Evolutionary conservation across 768 basidiomycete genomes (phyloP).

Genomic region (Xanthoconium stramineum): DNA sequence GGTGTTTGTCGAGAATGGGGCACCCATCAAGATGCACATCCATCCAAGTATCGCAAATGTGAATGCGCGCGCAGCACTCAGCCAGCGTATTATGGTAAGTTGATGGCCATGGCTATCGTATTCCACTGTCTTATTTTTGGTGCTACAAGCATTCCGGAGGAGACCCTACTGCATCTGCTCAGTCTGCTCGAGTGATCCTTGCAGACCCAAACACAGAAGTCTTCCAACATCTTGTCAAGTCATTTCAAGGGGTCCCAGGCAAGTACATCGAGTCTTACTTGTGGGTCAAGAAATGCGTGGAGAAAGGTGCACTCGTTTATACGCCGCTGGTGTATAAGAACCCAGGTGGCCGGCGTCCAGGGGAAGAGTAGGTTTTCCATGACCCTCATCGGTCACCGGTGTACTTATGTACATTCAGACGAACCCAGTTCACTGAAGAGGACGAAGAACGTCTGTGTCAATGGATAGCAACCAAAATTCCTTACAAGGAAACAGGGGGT

Average conservation of each 20-base stretch:
- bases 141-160: slow-evolving; percentile 71
- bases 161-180: slow-evolving; percentile 66
- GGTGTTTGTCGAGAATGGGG: slow-evolving; percentile 66
- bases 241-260: slow-evolving; percentile 62
- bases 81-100: slow-evolving; percentile 67
- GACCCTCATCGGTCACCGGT: background rate
- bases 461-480: slow-evolving; percentile 83
- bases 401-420: slow-evolving; percentile 37
- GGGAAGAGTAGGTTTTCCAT: slow-evolving; percentile 62
- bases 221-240: slow-evolving; percentile 70
- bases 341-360: slow-evolving; percentile 74
- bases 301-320: slow-evolving; percentile 59
- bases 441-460: slow-evolving; percentile 72
- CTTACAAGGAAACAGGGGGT: slow-evolving; percentile 79
- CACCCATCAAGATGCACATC: slow-evolving; percentile 73
- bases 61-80: slow-evolving; percentile 64
- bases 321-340: slow-evolving; percentile 83
- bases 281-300: slow-evolving; percentile 84
- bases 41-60: slow-evolving; percentile 78
- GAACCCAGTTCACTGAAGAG: slow-evolving; percentile 73
- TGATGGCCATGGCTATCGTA: slow-evolving; percentile 1
- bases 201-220: slow-evolving; percentile 79
- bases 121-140: background rate
- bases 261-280: slow-evolving; percentile 79
- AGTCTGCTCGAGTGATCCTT: slow-evolving; percentile 71